Base-by-base conservation (phyloP, 2,329 filamentous ascomycete species). In the Chaetomium sp. region DNA sequence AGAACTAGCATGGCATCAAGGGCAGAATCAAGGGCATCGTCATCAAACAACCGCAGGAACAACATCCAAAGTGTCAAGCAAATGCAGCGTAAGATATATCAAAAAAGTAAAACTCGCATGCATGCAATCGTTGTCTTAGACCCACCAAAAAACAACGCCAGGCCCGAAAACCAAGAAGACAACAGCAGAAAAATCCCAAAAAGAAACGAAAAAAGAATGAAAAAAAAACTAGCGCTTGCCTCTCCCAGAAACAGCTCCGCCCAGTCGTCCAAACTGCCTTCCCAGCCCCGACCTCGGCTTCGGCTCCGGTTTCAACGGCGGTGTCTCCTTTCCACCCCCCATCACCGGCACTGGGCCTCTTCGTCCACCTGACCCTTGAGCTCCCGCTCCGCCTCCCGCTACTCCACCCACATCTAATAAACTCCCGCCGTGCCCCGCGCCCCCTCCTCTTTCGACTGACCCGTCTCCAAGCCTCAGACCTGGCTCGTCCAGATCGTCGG, bases 221-320 rank as follows among this genome's bases (percentile, higher is more conserved):
- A 49, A 34, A 40, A 50, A 38, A 49, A 53, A 58, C 58, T 71
- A 66, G 61, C 81, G 76, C 68, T 84, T 84, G 49, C 72, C 77
- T 65, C 82, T 82, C 44, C 84, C 82, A 44, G 84, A 76, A 12
- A 88, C 85, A 37, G 87, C 86, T n/a, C 85, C 86, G 46, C 85
- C 85, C 4, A 90, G 71, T 55, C 87, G 76, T 5, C 86, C 85
- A 68, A 90, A 82, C 66, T 88, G 81, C 63, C 80, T 85, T 5
- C 85, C 82, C 42, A 90, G 70, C 46, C 84, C 81, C 7, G 80
- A 79, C 64, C 80, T 80, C 44, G 78, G 79, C 70, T 87, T 88
- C 37, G 76, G 73, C 36, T 55, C 55, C 6, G 53, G 44, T 11
- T 55, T 57, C 43, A 74, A 68, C n/a, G 74, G 66, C 12, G 76